These are phyloP conservation scores for Bombardia bombarda DNA, from an alignment of 495 filamentous ascomycete genomes.

Conservation along the genomic window DNA sequence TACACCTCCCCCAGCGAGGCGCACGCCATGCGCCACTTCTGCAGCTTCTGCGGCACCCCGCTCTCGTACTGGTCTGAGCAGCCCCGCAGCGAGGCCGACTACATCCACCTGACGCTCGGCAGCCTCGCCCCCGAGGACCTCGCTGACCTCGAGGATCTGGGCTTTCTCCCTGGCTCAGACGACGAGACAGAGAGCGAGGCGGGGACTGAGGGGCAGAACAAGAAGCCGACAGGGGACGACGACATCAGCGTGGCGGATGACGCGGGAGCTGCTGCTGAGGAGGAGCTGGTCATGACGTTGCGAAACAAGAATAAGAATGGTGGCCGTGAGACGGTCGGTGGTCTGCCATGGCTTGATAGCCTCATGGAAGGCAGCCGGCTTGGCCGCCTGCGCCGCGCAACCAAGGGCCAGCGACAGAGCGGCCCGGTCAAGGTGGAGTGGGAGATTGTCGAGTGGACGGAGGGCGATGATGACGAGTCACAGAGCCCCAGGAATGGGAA, in stretches of 20 bases:
- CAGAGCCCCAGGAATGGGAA: conserved; percentile 34
- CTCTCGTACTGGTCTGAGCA: conserved; percentile 73
- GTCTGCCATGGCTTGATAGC: conserved; percentile 74
- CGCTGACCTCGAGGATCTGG: conserved; percentile 57
- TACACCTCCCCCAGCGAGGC: conserved; percentile 56
- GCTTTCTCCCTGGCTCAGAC: conserved; percentile 44
- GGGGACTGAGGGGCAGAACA: neutral
- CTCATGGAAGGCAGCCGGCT: conserved; percentile 68
- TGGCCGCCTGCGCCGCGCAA: conserved; percentile 56
- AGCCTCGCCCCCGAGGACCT: conserved; percentile 61
- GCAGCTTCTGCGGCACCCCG: conserved; percentile 81
- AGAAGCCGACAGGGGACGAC: no score
- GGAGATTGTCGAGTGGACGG: conserved; percentile 75
- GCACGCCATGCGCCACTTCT: conserved; percentile 66
- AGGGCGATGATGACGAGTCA: conserved; percentile 46
- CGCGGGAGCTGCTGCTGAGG: no score
- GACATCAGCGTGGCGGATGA: conserved; percentile 5
- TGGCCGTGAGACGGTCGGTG: conserved; percentile 33
- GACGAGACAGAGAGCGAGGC: conserved; percentile 13
- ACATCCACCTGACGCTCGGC: conserved; percentile 65
- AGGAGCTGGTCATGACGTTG: conserved; percentile 12
- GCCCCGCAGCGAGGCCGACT: conserved; percentile 59
- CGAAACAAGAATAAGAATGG: conserved; percentile 4
- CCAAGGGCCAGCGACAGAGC: conserved; percentile 49
- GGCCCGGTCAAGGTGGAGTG: conserved; percentile 62